These are phyloP conservation scores for Lyophyllum decastes DNA, from an alignment of 768 basidiomycete species.

Conservation along the genomic window DNA sequence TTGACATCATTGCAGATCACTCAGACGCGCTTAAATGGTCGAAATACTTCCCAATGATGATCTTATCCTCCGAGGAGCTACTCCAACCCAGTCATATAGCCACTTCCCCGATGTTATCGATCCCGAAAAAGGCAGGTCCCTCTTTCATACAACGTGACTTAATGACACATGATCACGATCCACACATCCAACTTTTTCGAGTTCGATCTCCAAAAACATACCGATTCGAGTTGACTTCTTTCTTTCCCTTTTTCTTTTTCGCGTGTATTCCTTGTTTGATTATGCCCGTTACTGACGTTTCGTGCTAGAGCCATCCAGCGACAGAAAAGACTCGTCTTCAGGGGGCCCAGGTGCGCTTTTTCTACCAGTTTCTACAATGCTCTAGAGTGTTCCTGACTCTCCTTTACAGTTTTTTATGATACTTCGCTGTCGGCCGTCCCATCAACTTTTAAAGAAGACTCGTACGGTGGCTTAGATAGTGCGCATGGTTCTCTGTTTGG, in stretches of 20 bases:
- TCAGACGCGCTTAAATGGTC: slow-evolving; percentile 6
- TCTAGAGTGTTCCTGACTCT: slow-evolving; percentile 14
- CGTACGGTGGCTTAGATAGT: slow-evolving; percentile 14
- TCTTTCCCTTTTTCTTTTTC: slow-evolving; percentile 17
- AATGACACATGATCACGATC: slow-evolving; percentile 8
- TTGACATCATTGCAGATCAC: not conserved
- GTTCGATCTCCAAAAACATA: not conserved
- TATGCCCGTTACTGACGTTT: slow-evolving; percentile 25
- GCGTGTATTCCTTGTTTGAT: slow-evolving; percentile 5
- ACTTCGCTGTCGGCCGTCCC: slow-evolving; percentile 16
- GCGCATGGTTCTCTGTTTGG: slow-evolving; percentile 20
- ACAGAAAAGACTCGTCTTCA: slow-evolving; percentile 8
- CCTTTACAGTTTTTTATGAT: slow-evolving; percentile 28
- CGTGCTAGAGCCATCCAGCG: slow-evolving; percentile 22
- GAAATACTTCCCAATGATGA: not conserved
- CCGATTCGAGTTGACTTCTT: not conserved
- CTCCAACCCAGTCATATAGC: not conserved
- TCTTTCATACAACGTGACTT: not conserved
- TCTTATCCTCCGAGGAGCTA: not conserved
- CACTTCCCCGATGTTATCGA: not conserved
- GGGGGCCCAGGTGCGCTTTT: slow-evolving; percentile 24
- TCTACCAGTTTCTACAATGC: slow-evolving; percentile 23
- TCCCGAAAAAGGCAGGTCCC: slow-evolving; percentile 16
- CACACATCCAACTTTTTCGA: not conserved
- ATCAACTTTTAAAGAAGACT: slow-evolving; percentile 14